A percentile compares a stretch with the other conserved stretches of the same genome.
Evolutionary conservation across 2,329 filamentous ascomycete genomes (phyloP).

Genomic region (Boeremia lycopersici): DNA sequence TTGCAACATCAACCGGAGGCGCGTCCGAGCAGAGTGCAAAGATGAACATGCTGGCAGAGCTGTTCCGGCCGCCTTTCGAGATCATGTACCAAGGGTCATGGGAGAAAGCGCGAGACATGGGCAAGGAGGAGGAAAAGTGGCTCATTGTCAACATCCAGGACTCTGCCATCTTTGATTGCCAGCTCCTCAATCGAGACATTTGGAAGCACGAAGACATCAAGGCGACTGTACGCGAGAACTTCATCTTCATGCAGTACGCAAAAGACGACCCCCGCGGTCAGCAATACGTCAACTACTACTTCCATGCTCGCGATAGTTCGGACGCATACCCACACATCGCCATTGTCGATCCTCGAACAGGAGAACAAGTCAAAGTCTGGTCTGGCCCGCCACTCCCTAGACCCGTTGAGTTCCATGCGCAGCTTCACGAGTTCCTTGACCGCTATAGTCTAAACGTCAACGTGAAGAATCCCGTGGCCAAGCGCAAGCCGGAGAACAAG

Average conservation of each 20-base stretch:
- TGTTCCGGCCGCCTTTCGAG: conserved; percentile 92
- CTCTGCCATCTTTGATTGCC: conserved; percentile 90
- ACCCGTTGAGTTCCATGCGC: conserved; percentile 81
- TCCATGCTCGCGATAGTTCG: conserved; percentile 76
- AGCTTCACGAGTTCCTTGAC: conserved; percentile 95
- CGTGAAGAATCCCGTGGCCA: conserved; percentile 91
- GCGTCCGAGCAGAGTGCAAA: conserved; percentile 71
- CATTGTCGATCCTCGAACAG: conserved; percentile 92
- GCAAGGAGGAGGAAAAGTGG: conserved; percentile 91
- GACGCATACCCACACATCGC: conserved; percentile 95
- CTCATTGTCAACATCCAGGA: conserved; percentile 95
- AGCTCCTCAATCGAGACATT: conserved; percentile 89
- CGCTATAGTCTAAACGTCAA: conserved; percentile 87
- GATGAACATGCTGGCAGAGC: conserved; percentile 80
- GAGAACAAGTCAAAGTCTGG: conserved; percentile 97
- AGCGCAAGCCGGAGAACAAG: conserved; percentile 73
- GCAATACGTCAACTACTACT: conserved; percentile 91
- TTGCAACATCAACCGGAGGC: conserved; percentile 68
- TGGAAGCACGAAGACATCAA: conserved; percentile 87
- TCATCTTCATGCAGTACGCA: conserved; percentile 92
- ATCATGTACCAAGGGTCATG: conserved; percentile 81
- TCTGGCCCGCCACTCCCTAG: conserved; percentile 80
- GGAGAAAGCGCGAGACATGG: conserved; percentile 82
- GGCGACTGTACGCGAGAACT: conserved; percentile 86
- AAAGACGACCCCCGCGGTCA: conserved; percentile 80